Conservation (phyloP, 164 flowering plant genomes). For the Litsea cubeba region DNA sequence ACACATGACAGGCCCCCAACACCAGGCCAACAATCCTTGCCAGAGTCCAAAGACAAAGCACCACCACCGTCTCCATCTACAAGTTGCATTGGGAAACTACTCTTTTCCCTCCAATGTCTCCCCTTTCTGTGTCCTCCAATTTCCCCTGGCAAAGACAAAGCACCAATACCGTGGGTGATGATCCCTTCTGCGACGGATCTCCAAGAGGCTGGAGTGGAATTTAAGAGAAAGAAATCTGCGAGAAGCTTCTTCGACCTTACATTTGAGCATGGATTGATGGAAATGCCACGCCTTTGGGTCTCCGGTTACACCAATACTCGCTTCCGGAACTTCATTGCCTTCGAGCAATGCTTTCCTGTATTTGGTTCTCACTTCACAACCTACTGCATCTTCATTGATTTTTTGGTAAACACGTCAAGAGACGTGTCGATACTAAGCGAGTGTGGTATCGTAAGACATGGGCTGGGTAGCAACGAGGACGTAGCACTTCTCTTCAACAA, state of each 20-base stretch:
- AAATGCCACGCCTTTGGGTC: slow-evolving; percentile 58
- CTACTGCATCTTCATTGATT: slow-evolving; percentile 47
- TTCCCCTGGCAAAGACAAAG: no score
- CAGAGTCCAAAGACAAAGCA: no score
- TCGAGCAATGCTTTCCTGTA: slow-evolving; percentile 75
- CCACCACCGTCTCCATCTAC: no score
- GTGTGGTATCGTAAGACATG: slow-evolving; percentile 35
- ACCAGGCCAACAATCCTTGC: no score
- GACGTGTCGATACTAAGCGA: slow-evolving; percentile 38
- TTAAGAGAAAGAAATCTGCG: slow-evolving; percentile 31
- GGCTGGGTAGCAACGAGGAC: slow-evolving; percentile 47
- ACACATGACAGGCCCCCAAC: no score
- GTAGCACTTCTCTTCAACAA: slow-evolving; percentile 47
- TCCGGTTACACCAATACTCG: slow-evolving; percentile 75
- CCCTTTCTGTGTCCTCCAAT: no score
- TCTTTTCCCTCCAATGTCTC: no score
- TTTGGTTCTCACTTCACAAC: slow-evolving; percentile 51
- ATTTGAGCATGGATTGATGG: slow-evolving; percentile 38
- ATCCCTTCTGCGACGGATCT: slow-evolving; percentile 27
- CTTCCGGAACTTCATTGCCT: slow-evolving; percentile 75
- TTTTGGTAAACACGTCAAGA: slow-evolving; percentile 36
- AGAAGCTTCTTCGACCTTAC: slow-evolving; percentile 35
- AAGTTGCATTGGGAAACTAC: no score
- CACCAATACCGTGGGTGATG: no score
- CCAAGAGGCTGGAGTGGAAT: slow-evolving; percentile 41